Evolutionary conservation across 257 asterid genomes (phyloP), one percentile per base, ranked within the genome.

Genomic region (Nicotiana otophora): DNA sequence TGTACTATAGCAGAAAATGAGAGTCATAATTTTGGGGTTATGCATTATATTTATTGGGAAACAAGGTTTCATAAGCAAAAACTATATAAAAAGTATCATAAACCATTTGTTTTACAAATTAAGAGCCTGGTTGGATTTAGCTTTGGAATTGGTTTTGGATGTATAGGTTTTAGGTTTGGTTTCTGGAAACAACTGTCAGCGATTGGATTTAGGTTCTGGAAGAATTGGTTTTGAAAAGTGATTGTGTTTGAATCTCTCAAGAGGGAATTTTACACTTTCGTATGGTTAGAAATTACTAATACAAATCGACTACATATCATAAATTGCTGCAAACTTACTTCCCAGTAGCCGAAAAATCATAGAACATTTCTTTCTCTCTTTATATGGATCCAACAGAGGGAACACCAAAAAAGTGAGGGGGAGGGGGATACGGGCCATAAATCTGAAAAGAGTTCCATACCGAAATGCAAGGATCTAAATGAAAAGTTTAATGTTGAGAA

Each of bases 401-500:
- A 70, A 23, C 9, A 46, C 14, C 61, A 23, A 12, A 23, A 63
- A 46, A 23, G 36, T 46, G 58, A 46, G 16, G 26, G 9, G 28
- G 28, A 48, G 30, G 19, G 31, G 79, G 26, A 4, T 39, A 46
- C 8, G 12, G 80, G 20, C 11, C 42, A 74, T 74, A 26, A 48
- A 74, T 74, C 62, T 74, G 4, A 48, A 3, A 48, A 48, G 26
- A 23, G 36, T 74, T 26, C 31, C 12, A 23, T 48, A 12, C 36
- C 15, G 23, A 48, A 48, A 28, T 74, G 61, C 62, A 48, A 46
- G 62, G 26, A 26, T 36, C 61, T 74, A n/a, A 72, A 48, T 74
- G 79, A 74, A 74, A 74, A 74, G 62, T 48, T 46, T 74, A 48
- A 48, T 48, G 61, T 74, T 74, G 79, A 74, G 79, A 74, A 74